Evolutionary conservation across 2,329 filamentous ascomycete genomes (phyloP).

Genomic region (Stylonectria norvegica): DNA sequence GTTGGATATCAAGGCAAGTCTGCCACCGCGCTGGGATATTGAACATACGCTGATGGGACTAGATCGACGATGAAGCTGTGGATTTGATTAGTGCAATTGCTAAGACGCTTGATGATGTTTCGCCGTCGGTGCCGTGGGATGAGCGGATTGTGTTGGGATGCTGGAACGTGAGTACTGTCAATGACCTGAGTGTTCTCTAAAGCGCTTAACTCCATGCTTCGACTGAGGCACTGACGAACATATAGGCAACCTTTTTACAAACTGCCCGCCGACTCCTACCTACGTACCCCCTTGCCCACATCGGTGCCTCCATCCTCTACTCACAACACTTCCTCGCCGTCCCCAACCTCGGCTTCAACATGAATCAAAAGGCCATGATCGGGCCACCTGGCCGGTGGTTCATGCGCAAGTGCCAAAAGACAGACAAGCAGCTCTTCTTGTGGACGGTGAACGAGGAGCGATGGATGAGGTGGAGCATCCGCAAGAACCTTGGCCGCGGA

Average conservation of each 20-base stretch:
- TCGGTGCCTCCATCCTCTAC: slow-evolving; percentile 64
- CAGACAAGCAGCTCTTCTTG: slow-evolving; percentile 59
- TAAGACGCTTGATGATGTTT: slow-evolving; percentile 55
- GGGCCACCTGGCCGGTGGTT: slow-evolving; percentile 66
- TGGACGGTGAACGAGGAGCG: slow-evolving; percentile 85
- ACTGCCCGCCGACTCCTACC: slow-evolving; percentile 61
- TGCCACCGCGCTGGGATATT: not conserved
- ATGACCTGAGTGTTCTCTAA: not conserved
- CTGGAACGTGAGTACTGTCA: slow-evolving; percentile 61
- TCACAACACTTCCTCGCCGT: slow-evolving; percentile 65
- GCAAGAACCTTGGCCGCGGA: slow-evolving; percentile 33
- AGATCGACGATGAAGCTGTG: slow-evolving; percentile 68
- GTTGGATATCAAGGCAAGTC: slow-evolving; percentile 77
- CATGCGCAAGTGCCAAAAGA: slow-evolving; percentile 51
- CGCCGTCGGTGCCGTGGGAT: slow-evolving; percentile 59
- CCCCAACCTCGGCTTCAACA: slow-evolving; percentile 73
- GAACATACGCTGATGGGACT: slow-evolving; percentile 9
- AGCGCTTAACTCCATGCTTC: not conserved
- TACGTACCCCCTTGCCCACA: slow-evolving; percentile 61
- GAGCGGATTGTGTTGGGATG: slow-evolving; percentile 73
- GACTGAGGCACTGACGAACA: not conserved
- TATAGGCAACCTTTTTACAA: slow-evolving; percentile 63
- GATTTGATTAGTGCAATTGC: slow-evolving; percentile 69
- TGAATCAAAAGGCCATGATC: slow-evolving; percentile 66
- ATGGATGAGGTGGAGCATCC: slow-evolving; percentile 79